Base-by-base conservation (phyloP, 495 filamentous ascomycete genomes). In the Chaetomium fimeti region DNA sequence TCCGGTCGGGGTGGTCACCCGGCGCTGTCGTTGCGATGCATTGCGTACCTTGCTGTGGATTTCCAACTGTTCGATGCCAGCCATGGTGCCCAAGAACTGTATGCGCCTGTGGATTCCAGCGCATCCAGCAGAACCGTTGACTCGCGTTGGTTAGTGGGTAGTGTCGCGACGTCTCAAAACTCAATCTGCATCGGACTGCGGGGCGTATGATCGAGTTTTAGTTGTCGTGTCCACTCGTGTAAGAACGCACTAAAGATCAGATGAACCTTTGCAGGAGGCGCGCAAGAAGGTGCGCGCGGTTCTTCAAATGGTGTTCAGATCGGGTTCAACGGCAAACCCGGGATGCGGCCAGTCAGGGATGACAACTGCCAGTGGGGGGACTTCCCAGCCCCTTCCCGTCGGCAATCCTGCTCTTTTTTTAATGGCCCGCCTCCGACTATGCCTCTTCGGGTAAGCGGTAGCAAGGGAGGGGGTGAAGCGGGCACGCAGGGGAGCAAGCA, bases 41-140 rank as follows among this genome's bases (percentile, higher is more conserved):
- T 6, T 43, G 68, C 84, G 65, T 82, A 95, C 94, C 87, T 92
- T 97, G 87, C 92, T 96, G 75, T 97, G 94, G 66, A 98, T 90
- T 76, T 97, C 94, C 66, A 98, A 80, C 81, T 97, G 92, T 81
- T 98, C 94, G 84, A 98, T 95, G 70, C 90, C 91, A 49, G 91
- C 91, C 91, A 96, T 95, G 74, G 62, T 42, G 51, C 1, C 32
- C 32, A 11, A 36, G 60, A 29, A 9, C 22, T 12, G n/a, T n/a
- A 28, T 24, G 60, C 51, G n/a, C 25, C 51, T 25, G 40, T 20
- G 48, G 47, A 48, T 57, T 68, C 47, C 55, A 57, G n/a, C 66
- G 20, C 57, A 43, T 27, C 24, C 25, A 47, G 13, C 12, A 49
- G 25, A 20, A 20, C 9, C 15, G 57, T 48, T 57, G 24, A 12